Evolutionary conservation across 2,329 filamentous ascomycete species (phyloP), one percentile per base, ranked within the genome.

Genomic region (Claviceps paspali): DNA sequence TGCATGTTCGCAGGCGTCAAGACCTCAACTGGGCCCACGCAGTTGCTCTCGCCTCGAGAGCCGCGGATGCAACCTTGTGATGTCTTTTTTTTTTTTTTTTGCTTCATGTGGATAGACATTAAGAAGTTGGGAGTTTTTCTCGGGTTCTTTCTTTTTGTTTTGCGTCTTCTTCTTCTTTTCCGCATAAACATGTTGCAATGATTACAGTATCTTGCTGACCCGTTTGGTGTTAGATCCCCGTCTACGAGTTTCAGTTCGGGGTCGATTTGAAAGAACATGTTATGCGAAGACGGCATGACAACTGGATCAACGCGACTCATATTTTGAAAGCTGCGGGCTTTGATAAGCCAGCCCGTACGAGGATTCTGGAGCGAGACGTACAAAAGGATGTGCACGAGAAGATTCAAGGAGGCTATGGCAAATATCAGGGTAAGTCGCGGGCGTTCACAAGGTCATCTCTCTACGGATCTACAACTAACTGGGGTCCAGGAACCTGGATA

Each of bases 271-370:
- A 80, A 54, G 73, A 81, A 51, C 85, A 95, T 82, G 82, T 96
- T 46, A 98, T 98, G 91, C 81, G 91, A 57, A 76, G 91, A 35
- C 78, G 88, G 42, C 73, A 77, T 37, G 91, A 98, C 59, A 78
- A 96, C 60, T 98, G 88, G 86, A 91, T 98, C 63, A 98, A 98
- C 67, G 91, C 91, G n/a, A 98, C 91, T 38, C 91, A 98, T 55
- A 96, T 98, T 42, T 66, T 98, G 34, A 98, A 98, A 55, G 85
- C 92, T 29, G 91, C 91, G 44, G 88, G 88, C 39, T 94, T 94
- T 53, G 91, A 98, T 60, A 98, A 98, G 60, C 91, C 91, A 3
- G 85, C 88, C 10, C 73, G 91, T 54, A 98, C 91, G 29, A 76
- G 91, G 45, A 96, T 98, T 40, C 71, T 98, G 5, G 91, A 98